Evolutionary conservation across 208 protist genomes (phyloP), one percentile per base, ranked within the genome.

Genomic region (Acanthamoeba triangularis): DNA sequence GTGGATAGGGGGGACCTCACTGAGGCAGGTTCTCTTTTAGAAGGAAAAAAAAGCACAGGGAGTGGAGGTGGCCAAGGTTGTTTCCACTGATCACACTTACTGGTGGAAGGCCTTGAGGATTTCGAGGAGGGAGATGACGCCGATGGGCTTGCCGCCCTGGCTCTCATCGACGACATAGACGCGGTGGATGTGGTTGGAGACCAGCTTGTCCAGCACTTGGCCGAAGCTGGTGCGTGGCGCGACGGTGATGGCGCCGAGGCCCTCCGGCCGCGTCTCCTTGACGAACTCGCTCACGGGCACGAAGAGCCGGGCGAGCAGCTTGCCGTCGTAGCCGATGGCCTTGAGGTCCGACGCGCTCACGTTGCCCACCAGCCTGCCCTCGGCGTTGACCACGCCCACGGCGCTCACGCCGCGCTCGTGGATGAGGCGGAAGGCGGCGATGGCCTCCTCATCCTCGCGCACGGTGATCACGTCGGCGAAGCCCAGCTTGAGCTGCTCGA

Each of bases 391-490:
- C 20, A 90, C 82, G 52, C 52, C 82, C 52, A 90, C 54, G 49
- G 82, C 82, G 82, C 82, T 90, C 82, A 90, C 82, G 82, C 33
- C 69, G 23, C 94, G 63, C 69, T 96, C 95, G 49, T 94, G 88
- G 20, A 96, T 96, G 59, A 96, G 63, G 54, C 52, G 61, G 30
- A 96, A 96, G 13, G 95, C 95, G 61, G 74, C 85, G n/a, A 96
- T 94, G 49, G 84, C 90, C n/a, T 95, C 28, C 20, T 18, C 33
- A 63, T 90, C 90, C 41, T 95, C n/a, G 16, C n/a, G 14, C 61
- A 94, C 94, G 16, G 59, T 94, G 41, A 96, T 61, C 13, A 96
- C 90, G 14, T 33, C 23, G 16, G 5, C 20, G 35, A n/a, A 85
- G 30, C 88, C 95, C 82, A 88, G 44, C n/a, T 85, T 52, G 33